Percentiles rank a stretch among this genome's conserved stretches.
Conservation (phyloP, 768 basidiomycete species). For the Amanita pallidorosea region DNA sequence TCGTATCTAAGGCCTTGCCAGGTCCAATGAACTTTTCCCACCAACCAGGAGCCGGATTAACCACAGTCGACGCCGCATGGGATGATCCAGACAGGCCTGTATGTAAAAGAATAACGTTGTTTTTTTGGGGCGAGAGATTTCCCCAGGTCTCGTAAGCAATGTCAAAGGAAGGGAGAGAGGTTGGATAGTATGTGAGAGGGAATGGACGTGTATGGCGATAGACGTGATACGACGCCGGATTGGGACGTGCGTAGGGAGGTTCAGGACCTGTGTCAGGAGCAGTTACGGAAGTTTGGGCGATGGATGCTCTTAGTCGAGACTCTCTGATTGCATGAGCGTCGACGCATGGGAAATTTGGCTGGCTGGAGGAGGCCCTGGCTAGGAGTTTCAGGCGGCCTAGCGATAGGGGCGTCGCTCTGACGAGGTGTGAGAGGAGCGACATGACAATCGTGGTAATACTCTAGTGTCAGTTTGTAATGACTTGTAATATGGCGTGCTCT, state of each 20-base stretch:
- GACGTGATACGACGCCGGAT: constrained; percentile 57
- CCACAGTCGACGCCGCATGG: constrained; percentile 75
- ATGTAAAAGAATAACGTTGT: constrained; percentile 91
- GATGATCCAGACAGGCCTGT: constrained; percentile 95
- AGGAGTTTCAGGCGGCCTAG: not conserved
- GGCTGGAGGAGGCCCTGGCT: constrained; percentile 6
- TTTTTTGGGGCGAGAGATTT: constrained; percentile 57
- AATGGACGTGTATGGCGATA: constrained; percentile 57
- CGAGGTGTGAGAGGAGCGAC: not conserved
- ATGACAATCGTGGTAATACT: not conserved
- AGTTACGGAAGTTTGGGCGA: constrained; percentile 13
- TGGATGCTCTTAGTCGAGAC: constrained; percentile 31
- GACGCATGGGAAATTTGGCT: constrained; percentile 60
- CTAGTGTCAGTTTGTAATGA: no score
- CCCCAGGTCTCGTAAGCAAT: constrained; percentile 99
- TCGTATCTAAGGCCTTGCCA: constrained; percentile 86
- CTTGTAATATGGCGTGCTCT: not conserved
- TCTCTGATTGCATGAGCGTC: constrained; percentile 71
- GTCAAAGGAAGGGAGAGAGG: constrained; percentile 57
- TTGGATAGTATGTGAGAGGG: constrained; percentile 43
- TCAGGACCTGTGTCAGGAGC: constrained; percentile 56
- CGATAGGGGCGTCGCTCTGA: not conserved
- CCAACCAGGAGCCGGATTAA: constrained; percentile 84
- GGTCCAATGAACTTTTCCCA: constrained; percentile 99
- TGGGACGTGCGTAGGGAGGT: constrained; percentile 73